phyloP scores from a whole-genome alignment of 2,329 filamentous ascomycete genomes.

The Exophiala viscosa region DNA sequence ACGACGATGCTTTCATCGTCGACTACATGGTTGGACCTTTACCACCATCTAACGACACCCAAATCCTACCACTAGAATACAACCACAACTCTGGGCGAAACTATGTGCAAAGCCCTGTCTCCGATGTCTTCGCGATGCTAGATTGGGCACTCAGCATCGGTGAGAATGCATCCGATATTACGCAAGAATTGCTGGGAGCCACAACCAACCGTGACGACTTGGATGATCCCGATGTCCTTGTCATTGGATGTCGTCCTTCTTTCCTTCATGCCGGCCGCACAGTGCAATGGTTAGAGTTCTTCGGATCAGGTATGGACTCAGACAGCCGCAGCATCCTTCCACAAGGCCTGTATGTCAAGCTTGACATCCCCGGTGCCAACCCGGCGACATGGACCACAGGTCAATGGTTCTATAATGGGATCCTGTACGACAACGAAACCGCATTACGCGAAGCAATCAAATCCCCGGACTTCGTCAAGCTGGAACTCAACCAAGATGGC shows the following conservation, averaged over 20 bases:
- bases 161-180: conserved; percentile 27
- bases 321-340: conserved; percentile 21
- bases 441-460: conserved; percentile 44
- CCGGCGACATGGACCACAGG: conserved; percentile 49
- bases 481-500: conserved; percentile 23
- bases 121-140: conserved; percentile 29
- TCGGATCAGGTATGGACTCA: conserved; percentile 12
- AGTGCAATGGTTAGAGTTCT: conserved; percentile 30
- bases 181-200: conserved; percentile 26
- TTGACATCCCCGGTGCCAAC: conserved; percentile 51
- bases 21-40: conserved; percentile 50
- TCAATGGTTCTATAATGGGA: conserved; percentile 54
- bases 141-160: conserved; percentile 24
- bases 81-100: conserved; percentile 43
- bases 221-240: conserved; percentile 14
- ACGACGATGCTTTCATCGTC: conserved; percentile 12
- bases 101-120: conserved; percentile 28
- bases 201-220: conserved; percentile 21
- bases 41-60: conserved; percentile 40
- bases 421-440: conserved; percentile 51
- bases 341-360: conserved; percentile 32
- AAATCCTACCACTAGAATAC: conserved; percentile 41
- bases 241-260: conserved; percentile 15
- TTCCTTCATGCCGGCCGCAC: conserved; percentile 28
- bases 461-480: conserved; percentile 19